Evolutionary conservation across 2,329 filamentous ascomycete species (phyloP).

Genomic region (Xylariomycetidae sp.): DNA sequence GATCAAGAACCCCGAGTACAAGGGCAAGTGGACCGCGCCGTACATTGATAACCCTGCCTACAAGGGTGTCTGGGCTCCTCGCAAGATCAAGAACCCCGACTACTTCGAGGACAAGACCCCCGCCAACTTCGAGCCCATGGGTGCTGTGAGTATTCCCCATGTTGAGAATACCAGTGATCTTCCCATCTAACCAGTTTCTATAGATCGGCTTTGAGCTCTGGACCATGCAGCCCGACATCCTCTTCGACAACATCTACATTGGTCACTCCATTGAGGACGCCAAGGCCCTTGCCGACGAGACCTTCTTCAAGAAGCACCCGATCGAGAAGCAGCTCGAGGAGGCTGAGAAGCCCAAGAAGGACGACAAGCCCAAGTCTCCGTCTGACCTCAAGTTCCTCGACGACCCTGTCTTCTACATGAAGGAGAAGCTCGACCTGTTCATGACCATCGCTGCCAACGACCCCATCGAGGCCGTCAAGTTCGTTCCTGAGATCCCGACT

Average conservation of each 20-base stretch:
- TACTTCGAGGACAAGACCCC: slow-evolving; percentile 98
- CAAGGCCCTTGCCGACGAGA: slow-evolving; percentile 79
- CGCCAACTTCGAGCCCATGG: slow-evolving; percentile 95
- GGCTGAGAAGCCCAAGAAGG: slow-evolving; percentile 69
- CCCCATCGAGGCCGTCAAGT: slow-evolving; percentile 77
- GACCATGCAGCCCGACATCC: slow-evolving; percentile 99
- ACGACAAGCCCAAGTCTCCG: slow-evolving; percentile 61
- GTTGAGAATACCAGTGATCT: neutral
- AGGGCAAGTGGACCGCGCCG: slow-evolving; percentile 96
- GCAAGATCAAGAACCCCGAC: slow-evolving; percentile 94
- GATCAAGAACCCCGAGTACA: slow-evolving; percentile 94
- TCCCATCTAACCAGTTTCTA: slow-evolving; percentile 3
- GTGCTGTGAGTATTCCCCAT: slow-evolving; percentile 63
- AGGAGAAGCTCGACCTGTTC: slow-evolving; percentile 92
- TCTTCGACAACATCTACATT: slow-evolving; percentile 99
- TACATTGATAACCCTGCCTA: slow-evolving; percentile 96
- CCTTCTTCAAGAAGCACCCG: slow-evolving; percentile 81
- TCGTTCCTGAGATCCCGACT: slow-evolving; percentile 86
- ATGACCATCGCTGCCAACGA: slow-evolving; percentile 74
- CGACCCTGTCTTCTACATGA: slow-evolving; percentile 80
- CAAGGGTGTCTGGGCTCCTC: slow-evolving; percentile 91
- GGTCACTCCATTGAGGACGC: slow-evolving; percentile 94
- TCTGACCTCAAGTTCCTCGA: slow-evolving; percentile 82
- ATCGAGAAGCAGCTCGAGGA: slow-evolving; percentile 77
- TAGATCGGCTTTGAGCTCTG: slow-evolving; percentile 98